Conservation (phyloP, 2,329 filamentous ascomycete species). For the Ophiobolus disseminans region DNA sequence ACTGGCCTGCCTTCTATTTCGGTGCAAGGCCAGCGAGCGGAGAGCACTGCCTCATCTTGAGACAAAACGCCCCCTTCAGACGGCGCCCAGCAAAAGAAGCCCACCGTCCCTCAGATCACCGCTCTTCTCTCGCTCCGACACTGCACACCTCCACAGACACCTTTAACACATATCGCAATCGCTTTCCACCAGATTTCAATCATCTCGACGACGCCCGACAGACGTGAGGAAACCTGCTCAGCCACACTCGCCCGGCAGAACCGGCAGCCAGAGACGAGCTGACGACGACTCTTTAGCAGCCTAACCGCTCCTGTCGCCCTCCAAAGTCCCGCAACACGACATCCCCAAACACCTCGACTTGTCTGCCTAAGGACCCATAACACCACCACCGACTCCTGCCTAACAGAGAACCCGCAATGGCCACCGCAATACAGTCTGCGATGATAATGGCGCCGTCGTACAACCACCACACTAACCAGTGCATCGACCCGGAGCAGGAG, state of each 20-base stretch:
- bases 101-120: slow-evolving; percentile 9
- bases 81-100: slow-evolving; percentile 34
- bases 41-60: slow-evolving; percentile 9
- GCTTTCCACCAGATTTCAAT: background rate
- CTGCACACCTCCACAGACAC: slow-evolving; percentile 1
- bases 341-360: slow-evolving; percentile 31
- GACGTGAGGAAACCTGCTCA: slow-evolving; percentile 21
- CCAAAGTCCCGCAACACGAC: slow-evolving; percentile 23
- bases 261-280: slow-evolving; percentile 44
- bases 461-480: slow-evolving; percentile 43
- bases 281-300: slow-evolving; percentile 44
- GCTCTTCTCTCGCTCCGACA: slow-evolving; percentile 13
- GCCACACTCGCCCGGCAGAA: slow-evolving; percentile 41
- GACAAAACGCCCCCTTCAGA: slow-evolving; percentile 31
- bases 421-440: slow-evolving; percentile 45
- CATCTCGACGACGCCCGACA: background rate
- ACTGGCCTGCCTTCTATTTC: background rate
- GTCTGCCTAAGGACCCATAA: slow-evolving; percentile 37
- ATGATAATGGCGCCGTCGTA: slow-evolving; percentile 47
- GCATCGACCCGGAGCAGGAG: slow-evolving; percentile 50
- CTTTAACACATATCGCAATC: background rate
- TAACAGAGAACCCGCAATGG: slow-evolving; percentile 36
- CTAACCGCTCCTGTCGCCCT: slow-evolving; percentile 38
- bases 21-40: background rate
- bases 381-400: slow-evolving; percentile 15